These are phyloP conservation scores for Ophiognomonia clavigignenti-juglandacearum DNA, from an alignment of 2,329 filamentous ascomycete species.

Conservation along the genomic window DNA sequence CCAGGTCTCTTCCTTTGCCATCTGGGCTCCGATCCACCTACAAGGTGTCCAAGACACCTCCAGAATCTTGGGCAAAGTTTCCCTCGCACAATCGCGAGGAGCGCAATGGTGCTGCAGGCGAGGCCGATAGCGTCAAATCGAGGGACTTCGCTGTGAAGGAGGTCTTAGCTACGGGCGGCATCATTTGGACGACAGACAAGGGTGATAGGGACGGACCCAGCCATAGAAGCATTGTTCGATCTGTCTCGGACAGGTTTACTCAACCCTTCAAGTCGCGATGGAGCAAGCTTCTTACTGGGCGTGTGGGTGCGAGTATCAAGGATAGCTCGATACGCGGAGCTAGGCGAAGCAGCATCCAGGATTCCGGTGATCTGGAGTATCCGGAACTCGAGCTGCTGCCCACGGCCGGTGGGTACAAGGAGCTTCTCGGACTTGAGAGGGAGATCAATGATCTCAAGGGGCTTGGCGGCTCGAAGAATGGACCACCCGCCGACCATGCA, in stretches of 20 bases:
- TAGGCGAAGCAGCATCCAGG: constrained; percentile 13
- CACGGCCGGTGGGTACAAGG: constrained; percentile 16
- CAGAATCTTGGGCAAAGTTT: constrained; percentile 30
- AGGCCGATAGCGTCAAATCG: constrained; percentile 21
- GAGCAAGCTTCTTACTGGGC: constrained; percentile 21
- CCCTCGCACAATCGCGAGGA: constrained; percentile 26
- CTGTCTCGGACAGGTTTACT: constrained; percentile 26
- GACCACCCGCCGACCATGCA: neutral
- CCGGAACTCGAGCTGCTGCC: constrained; percentile 20
- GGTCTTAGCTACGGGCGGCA: constrained; percentile 17
- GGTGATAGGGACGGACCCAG: neutral
- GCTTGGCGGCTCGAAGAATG: neutral
- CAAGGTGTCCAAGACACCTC: constrained; percentile 8
- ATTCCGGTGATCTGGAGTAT: constrained; percentile 18
- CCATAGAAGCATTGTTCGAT: constrained; percentile 16
- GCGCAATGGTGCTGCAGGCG: constrained; percentile 21
- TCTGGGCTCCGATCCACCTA: neutral
- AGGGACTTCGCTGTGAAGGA: constrained; percentile 26
- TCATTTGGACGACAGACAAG: constrained; percentile 25
- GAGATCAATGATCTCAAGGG: constrained; percentile 20
- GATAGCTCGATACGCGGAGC: constrained; percentile 7
- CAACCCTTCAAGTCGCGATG: constrained; percentile 24
- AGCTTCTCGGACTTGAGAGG: constrained; percentile 18
- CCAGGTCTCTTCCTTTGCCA: neutral
- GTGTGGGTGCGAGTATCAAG: constrained; percentile 5